Evolutionary conservation across 495 filamentous ascomycete species (phyloP).

Genomic region (Aspergillus egyptiacus): DNA sequence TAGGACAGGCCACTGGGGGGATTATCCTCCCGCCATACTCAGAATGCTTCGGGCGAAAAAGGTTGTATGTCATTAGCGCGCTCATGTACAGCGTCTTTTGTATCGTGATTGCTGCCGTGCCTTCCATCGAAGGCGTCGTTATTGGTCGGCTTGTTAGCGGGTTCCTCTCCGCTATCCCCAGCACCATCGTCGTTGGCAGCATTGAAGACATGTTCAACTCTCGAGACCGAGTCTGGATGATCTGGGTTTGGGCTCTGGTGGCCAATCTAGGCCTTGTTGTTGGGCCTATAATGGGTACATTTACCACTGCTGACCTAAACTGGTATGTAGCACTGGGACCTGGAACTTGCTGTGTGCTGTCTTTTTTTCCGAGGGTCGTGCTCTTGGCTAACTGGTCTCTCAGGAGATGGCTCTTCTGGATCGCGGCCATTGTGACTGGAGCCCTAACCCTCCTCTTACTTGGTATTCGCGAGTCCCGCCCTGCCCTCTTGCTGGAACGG

Average conservation of each 20-base stretch:
- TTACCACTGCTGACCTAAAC: slow-evolving; percentile 28
- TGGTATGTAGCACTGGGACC: slow-evolving; percentile 22
- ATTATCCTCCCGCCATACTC: slow-evolving; percentile 48
- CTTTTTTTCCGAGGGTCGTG: not conserved
- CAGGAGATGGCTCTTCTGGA: slow-evolving; percentile 33
- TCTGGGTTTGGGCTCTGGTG: slow-evolving; percentile 42
- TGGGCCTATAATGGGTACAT: slow-evolving; percentile 42
- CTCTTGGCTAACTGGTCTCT: not conserved
- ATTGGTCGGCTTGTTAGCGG: slow-evolving; percentile 43
- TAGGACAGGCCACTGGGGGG: slow-evolving; percentile 46
- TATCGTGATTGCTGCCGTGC: slow-evolving; percentile 35
- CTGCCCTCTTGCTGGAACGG: slow-evolving; percentile 33
- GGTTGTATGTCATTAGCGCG: slow-evolving; percentile 44
- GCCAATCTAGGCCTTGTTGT: slow-evolving; percentile 40
- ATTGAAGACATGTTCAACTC: slow-evolving; percentile 50
- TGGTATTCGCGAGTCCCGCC: slow-evolving; percentile 40
- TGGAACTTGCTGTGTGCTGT: not conserved
- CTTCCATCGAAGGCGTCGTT: slow-evolving; percentile 31
- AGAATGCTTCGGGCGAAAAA: slow-evolving; percentile 47
- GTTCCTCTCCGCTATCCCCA: slow-evolving; percentile 44
- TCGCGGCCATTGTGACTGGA: slow-evolving; percentile 37
- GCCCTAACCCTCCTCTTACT: slow-evolving; percentile 27
- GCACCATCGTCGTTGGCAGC: slow-evolving; percentile 45
- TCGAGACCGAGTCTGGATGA: slow-evolving; percentile 41
- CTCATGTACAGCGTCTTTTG: slow-evolving; percentile 38